A percentile compares a stretch with the other conserved stretches of the same genome.
Evolutionary conservation across 2,329 filamentous ascomycete genomes (phyloP).

Genomic region (Simplicillium aogashimaense): DNA sequence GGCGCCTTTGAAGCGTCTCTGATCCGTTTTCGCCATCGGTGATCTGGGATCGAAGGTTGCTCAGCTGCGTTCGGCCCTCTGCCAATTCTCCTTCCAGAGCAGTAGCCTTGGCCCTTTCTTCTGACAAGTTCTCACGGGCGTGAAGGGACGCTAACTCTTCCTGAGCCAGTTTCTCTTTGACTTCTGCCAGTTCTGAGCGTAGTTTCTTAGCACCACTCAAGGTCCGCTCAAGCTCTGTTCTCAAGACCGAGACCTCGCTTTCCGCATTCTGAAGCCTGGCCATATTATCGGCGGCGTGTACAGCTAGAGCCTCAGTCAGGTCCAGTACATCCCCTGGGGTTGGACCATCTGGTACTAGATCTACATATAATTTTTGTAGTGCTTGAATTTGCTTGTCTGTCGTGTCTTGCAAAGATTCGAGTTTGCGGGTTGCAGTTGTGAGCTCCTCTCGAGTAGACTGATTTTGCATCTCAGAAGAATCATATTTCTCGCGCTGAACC

Average conservation of each 20-base stretch:
- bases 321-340: conserved; percentile 46
- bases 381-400: conserved; percentile 41
- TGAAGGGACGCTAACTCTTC: conserved; percentile 42
- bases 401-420: conserved; percentile 39
- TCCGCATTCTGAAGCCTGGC: conserved; percentile 52
- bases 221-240: conserved; percentile 52
- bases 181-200: conserved; percentile 44
- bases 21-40: conserved; percentile 78
- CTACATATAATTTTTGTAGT: conserved; percentile 48
- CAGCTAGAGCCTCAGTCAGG: conserved; percentile 50
- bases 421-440: conserved; percentile 38
- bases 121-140: conserved; percentile 42
- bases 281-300: conserved; percentile 46
- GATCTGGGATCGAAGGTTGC: conserved; percentile 58
- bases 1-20: conserved; percentile 62
- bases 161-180: conserved; percentile 39
- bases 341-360: conserved; percentile 42
- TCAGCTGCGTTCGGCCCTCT: conserved; percentile 60
- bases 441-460: conserved; percentile 44
- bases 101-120: conserved; percentile 42
- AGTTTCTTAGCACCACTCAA: conserved; percentile 44
- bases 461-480: conserved; percentile 47
- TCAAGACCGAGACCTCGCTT: conserved; percentile 47
- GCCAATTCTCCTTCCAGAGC: conserved; percentile 47
- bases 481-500: conserved; percentile 48